Evolutionary conservation across 1,284 basidiomycete genomes (phyloP).

Genomic region (Pulchroboletus neoregius): DNA sequence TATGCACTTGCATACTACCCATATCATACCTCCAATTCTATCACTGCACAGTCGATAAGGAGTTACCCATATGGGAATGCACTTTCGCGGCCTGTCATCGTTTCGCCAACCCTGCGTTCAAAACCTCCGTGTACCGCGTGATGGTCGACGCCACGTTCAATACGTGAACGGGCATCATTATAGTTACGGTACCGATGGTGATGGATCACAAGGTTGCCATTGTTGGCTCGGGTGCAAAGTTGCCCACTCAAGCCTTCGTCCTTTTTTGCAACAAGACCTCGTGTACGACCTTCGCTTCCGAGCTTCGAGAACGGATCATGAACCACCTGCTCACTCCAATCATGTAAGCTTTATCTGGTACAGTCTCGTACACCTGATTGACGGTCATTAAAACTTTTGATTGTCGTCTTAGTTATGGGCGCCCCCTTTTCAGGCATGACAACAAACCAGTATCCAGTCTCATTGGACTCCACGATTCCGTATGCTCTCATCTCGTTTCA

Average conservation of each 20-base stretch:
- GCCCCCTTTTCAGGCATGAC: conserved; percentile 10
- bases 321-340: conserved; percentile 19
- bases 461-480: not conserved
- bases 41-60: too few species aligned
- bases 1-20: too few species aligned
- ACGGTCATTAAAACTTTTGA: conserved; percentile 1
- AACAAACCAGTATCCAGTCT: not conserved
- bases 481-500: conserved; percentile 2
- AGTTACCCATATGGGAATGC: not conserved
- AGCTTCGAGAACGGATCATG: conserved; percentile 26
- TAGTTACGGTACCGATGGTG: conserved; percentile 32
- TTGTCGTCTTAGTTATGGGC: conserved; percentile 7
- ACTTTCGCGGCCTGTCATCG: conserved; percentile 1
- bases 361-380: not conserved
- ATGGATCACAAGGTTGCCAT: conserved; percentile 27
- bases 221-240: conserved; percentile 15
- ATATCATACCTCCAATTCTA: too few species aligned
- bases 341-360: conserved; percentile 12
- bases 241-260: conserved; percentile 3
- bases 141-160: conserved; percentile 19
- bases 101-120: conserved; percentile 11
- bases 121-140: conserved; percentile 24
- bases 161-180: conserved; percentile 31
- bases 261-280: conserved; percentile 23
- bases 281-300: conserved; percentile 27